Evolutionary conservation across 768 basidiomycete species (phyloP).

Genomic region (Amanita pallidorosea): DNA sequence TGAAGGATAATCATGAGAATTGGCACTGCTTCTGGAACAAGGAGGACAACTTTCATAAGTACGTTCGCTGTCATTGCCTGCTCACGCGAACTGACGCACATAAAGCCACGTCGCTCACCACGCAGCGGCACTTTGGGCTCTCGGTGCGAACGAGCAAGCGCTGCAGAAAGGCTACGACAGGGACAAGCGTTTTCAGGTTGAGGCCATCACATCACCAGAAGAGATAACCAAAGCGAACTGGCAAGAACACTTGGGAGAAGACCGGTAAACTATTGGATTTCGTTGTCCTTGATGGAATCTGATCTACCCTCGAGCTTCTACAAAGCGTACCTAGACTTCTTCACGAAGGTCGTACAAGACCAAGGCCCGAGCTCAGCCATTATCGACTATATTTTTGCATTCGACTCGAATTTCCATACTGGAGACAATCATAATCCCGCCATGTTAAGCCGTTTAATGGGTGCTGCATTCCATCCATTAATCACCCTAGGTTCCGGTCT

Average conservation of each 20-base stretch:
- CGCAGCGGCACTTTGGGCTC: constrained; percentile 16
- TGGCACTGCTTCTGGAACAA: constrained; percentile 39
- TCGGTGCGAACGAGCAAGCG: constrained; percentile 19
- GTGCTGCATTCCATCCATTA: constrained; percentile 37
- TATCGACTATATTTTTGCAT: constrained; percentile 47
- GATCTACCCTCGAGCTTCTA: constrained; percentile 33
- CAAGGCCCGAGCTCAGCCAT: constrained; percentile 30
- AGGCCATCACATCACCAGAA: constrained; percentile 30
- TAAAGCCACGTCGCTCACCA: constrained; percentile 18
- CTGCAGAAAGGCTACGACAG: constrained; percentile 26
- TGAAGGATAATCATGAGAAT: constrained; percentile 38
- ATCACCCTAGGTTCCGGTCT: constrained; percentile 42
- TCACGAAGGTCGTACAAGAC: constrained; percentile 24
- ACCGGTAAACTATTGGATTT: constrained; percentile 23
- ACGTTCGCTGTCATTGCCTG: neutral
- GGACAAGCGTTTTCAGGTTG: constrained; percentile 23
- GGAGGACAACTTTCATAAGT: constrained; percentile 40
- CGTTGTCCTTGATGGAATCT: neutral
- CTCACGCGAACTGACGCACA: neutral
- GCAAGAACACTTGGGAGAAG: constrained; percentile 45
- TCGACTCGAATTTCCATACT: constrained; percentile 28
- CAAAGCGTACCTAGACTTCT: constrained; percentile 40
- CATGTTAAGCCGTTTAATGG: constrained; percentile 28
- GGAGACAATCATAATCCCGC: constrained; percentile 24
- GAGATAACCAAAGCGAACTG: constrained; percentile 36